Conservation (phyloP, 306 rosid genomes). For the Casuarina glauca region DNA sequence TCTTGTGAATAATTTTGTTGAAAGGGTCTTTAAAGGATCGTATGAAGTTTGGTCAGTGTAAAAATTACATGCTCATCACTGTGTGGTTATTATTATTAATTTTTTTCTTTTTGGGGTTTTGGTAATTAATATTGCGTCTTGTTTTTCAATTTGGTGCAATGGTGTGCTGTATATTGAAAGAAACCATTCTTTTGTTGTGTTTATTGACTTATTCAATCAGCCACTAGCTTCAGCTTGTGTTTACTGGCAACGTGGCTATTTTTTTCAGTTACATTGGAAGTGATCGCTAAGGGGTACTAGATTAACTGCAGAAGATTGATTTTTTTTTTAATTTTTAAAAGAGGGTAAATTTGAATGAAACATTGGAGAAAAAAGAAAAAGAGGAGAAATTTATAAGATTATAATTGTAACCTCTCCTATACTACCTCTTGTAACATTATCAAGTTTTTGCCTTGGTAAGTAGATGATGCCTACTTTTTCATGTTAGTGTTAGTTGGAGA, state of each 20-base stretch:
- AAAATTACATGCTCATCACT: not conserved
- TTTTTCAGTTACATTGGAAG: not conserved
- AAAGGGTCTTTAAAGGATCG: not conserved
- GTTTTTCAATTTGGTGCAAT: not conserved
- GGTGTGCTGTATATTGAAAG: not conserved
- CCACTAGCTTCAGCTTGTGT: conserved; percentile 81
- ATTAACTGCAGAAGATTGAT: not conserved
- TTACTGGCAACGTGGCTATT: conserved; percentile 68
- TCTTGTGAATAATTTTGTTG: not conserved
- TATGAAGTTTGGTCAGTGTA: conserved; percentile 8
- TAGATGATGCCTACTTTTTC: not conserved
- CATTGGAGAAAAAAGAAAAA: not conserved
- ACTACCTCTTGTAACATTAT: not conserved
- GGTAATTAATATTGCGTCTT: not conserved
- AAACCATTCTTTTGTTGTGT: not conserved
- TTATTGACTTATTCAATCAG: conserved; percentile 50
- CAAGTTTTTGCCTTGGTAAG: not conserved
- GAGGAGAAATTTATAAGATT: not conserved
- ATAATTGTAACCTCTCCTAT: not conserved
- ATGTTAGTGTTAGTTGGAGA: not conserved
- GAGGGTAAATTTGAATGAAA: not conserved
- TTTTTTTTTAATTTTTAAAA: not conserved
- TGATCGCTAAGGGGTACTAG: not conserved
- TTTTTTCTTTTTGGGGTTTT: not conserved
- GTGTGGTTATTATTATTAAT: not conserved